Percentiles rank a stretch among this genome's conserved stretches.
These are phyloP conservation scores for Grosmannia penicillata DNA, from an alignment of 2,329 filamentous ascomycete genomes.

Conservation along the genomic window DNA sequence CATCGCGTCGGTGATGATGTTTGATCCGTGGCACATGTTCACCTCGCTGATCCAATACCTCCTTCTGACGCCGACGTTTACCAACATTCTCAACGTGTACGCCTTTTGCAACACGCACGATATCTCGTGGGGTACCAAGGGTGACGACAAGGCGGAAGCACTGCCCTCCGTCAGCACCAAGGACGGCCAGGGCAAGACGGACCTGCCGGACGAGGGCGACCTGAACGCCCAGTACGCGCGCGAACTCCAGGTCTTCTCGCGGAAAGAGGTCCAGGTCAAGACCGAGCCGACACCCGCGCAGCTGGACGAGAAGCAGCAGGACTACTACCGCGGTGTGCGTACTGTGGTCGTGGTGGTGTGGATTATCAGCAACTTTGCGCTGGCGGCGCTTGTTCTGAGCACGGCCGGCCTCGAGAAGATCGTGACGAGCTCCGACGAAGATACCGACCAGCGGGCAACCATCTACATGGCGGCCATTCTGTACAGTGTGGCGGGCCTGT, in stretches of 20 bases:
- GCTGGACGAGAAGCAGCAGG: slow-evolving; percentile 73
- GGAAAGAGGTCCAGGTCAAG: slow-evolving; percentile 62
- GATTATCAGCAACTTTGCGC: slow-evolving; percentile 92
- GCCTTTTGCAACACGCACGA: slow-evolving; percentile 98
- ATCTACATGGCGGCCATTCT: slow-evolving; percentile 79
- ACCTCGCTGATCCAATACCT: slow-evolving; percentile 94
- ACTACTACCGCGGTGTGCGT: slow-evolving; percentile 95
- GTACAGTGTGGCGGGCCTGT: slow-evolving; percentile 77
- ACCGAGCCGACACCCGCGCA: slow-evolving; percentile 38
- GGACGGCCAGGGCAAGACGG: slow-evolving; percentile 79
- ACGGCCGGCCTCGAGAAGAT: slow-evolving; percentile 68
- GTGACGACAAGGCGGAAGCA: slow-evolving; percentile 89
- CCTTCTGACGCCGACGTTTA: slow-evolving; percentile 87
- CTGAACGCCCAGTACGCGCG: slow-evolving; percentile 89
- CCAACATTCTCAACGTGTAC: slow-evolving; percentile 97
- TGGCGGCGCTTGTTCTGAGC: slow-evolving; percentile 75
- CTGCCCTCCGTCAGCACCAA: slow-evolving; percentile 80
- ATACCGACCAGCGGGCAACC: slow-evolving; percentile 44
- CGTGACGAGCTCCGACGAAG: slow-evolving; percentile 20
- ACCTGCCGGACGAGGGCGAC: slow-evolving; percentile 88
- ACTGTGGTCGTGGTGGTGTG: slow-evolving; percentile 83
- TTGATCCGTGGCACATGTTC: slow-evolving; percentile 98
- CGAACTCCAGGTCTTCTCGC: slow-evolving; percentile 59
- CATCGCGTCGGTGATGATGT: slow-evolving; percentile 79
- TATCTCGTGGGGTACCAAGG: slow-evolving; percentile 80